Conservation (phyloP, 1,284 basidiomycete genomes). For the Clitocybe nebularis region DNA sequence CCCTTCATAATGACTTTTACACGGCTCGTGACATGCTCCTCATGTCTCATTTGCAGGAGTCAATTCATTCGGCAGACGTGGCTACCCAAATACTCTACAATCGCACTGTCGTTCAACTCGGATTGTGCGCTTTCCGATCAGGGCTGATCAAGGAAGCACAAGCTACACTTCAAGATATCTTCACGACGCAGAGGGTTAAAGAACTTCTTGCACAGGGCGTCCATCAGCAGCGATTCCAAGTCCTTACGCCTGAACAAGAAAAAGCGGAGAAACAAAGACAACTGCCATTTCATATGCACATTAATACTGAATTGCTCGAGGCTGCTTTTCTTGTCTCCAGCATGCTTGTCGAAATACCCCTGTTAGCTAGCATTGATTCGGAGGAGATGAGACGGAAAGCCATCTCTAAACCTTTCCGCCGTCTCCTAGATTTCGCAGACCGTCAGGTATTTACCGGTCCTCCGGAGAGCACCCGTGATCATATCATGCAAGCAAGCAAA, state of each 20-base stretch:
- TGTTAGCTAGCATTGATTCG: conserved; percentile 90
- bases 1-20: conserved; percentile 95
- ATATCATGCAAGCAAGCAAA: conserved; percentile 99
- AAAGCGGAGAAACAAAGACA: conserved; percentile 94
- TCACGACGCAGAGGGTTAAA: conserved; percentile 93
- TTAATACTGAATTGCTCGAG: conserved; percentile 97
- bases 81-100: conserved; percentile 98
- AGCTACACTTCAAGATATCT: conserved; percentile 91
- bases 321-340: conserved; percentile 97
- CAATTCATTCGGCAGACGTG: conserved; percentile 93
- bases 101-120: conserved; percentile 95
- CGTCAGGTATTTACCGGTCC: conserved; percentile 98
- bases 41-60: conserved; percentile 98
- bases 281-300: conserved; percentile 99
- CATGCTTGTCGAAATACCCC: conserved; percentile 97
- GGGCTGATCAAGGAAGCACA: conserved; percentile 96
- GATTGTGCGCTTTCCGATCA: conserved; percentile 93
- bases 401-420: conserved; percentile 93
- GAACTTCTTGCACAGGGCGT: conserved; percentile 97
- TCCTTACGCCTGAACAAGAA: conserved; percentile 91
- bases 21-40: conserved; percentile 97
- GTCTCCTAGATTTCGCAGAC: conserved; percentile 95
- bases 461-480: conserved; percentile 97
- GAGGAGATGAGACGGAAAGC: conserved; percentile 91
- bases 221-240: conserved; percentile 88